Evolutionary conservation across 441 rosid genomes (phyloP), one percentile per base, ranked within the genome.

Genomic region (Pelargonium hybrid): DNA sequence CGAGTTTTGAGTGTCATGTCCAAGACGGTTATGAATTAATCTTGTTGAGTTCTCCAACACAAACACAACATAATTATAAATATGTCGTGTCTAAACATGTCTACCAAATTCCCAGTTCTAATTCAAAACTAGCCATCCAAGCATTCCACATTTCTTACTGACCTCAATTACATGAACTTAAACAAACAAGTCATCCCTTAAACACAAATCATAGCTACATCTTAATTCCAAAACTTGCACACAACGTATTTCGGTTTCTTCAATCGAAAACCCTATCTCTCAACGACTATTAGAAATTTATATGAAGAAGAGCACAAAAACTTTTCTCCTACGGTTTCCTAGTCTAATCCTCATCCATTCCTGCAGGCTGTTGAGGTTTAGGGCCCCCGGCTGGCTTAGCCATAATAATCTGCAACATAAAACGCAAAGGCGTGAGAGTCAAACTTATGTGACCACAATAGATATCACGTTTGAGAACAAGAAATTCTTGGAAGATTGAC

Each of bases 351-450:
- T 92, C 98, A 34, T 92, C 99, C 77, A 81, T 82, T 57, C 86
- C 97, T 31, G 94, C 95, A 48, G 92, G 85, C 71, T 83, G 90
- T 56, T 86, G 94, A 87, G 93, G 87, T 81, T 80, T 88, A 20
- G 98, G 99, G 37, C 99, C 99, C 78, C 98, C 98, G 0, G 99
- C 99, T 73, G 89, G 97, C 82, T 96, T 96, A 26, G 99, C 86
- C 99, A 96, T 96, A 79, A 93, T 93, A 69, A 93, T 96, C 99
- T 96, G 88, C 84, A 79, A 14, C 47, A 26, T 69, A 73, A 66
- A 78, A 29, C 13, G 6, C 14, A 65, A 26, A 37, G 69, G 17
- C 47, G 67, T n/a, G 13, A 56, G 73, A 23, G 65, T 61, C 45
- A 56, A n/a, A 66, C 29, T 64, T 48, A 2, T 7, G 31, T 7